Conservation (phyloP, 805 yeast genomes). For the Yarrowia keelungensis region DNA sequence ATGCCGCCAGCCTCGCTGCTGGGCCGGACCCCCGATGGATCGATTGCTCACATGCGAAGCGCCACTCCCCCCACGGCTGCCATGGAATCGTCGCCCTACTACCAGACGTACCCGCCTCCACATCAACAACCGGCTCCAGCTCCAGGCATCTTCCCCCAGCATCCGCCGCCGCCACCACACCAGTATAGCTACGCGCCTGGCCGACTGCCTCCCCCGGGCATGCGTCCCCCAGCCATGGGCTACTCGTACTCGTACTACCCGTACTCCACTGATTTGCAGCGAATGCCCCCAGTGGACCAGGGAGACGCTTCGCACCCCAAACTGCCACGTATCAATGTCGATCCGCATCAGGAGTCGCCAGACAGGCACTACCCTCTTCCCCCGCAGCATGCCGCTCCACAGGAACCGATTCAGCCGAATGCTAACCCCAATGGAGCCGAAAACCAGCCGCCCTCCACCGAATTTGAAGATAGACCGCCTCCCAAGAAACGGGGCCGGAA, state of each 20-base stretch:
- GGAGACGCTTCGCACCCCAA: conserved; percentile 33
- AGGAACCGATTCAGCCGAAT: no score
- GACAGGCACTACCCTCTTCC: no score
- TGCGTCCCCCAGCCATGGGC: conserved; percentile 21
- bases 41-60: conserved; percentile 12
- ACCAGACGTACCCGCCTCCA: background rate
- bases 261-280: conserved; percentile 22
- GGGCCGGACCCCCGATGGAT: background rate
- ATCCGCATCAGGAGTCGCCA: background rate
- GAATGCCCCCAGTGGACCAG: conserved; percentile 32
- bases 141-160: conserved; percentile 9
- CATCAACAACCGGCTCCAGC: background rate
- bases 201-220: conserved; percentile 11
- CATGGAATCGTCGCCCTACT: background rate
- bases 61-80: background rate
- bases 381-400: background rate
- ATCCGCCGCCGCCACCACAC: conserved; percentile 11
- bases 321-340: conserved; percentile 20
- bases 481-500: conserved; percentile 32
- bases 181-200: conserved; percentile 11
- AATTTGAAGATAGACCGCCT: conserved; percentile 19
- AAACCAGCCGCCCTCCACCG: background rate
- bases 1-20: no score
- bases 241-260: conserved; percentile 28
- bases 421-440: no score